Conservation (phyloP, 352 stramenopile species). For the Pythium folliculosum region DNA sequence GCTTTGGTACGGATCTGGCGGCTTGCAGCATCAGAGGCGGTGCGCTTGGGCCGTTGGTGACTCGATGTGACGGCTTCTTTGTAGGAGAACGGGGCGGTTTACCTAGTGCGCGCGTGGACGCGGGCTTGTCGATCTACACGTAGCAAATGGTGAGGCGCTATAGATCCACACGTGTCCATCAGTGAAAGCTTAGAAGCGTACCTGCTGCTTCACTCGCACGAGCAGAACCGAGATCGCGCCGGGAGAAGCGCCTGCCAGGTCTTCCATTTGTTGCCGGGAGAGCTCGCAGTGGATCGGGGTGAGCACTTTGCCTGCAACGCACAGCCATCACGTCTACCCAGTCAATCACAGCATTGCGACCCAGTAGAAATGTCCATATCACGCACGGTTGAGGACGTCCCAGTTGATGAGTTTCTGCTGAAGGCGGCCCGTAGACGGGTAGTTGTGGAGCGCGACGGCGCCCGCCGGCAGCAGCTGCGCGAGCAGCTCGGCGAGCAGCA, state of each 20-base stretch:
- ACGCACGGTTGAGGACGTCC: constrained; percentile 56
- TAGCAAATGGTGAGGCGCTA: not conserved
- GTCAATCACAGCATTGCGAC: too few relatives aligned
- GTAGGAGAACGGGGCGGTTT: constrained; percentile 7
- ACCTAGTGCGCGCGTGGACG: not conserved
- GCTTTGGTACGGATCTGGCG: not conserved
- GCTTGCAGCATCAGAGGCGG: not conserved
- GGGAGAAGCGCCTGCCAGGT: constrained; percentile 43
- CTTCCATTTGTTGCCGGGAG: constrained; percentile 44
- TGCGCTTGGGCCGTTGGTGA: not conserved
- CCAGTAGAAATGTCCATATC: not conserved
- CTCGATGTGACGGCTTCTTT: not conserved
- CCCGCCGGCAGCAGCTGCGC: constrained; percentile 47
- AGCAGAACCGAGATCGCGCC: constrained; percentile 45
- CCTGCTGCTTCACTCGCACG: constrained; percentile 46
- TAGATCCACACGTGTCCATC: not conserved
- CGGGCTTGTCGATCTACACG: constrained; percentile 1
- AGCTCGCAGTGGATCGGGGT: constrained; percentile 46
- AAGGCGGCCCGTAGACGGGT: constrained; percentile 38
- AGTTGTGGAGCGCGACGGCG: constrained; percentile 52
- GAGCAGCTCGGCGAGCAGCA: constrained; percentile 52
- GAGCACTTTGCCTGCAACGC: constrained; percentile 46
- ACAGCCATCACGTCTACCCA: not conserved
- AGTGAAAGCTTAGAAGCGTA: constrained; percentile 7
- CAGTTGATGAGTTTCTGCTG: constrained; percentile 61